Evolutionary conservation across 768 basidiomycete species (phyloP).

Genomic region (Mrakia gelida): DNA sequence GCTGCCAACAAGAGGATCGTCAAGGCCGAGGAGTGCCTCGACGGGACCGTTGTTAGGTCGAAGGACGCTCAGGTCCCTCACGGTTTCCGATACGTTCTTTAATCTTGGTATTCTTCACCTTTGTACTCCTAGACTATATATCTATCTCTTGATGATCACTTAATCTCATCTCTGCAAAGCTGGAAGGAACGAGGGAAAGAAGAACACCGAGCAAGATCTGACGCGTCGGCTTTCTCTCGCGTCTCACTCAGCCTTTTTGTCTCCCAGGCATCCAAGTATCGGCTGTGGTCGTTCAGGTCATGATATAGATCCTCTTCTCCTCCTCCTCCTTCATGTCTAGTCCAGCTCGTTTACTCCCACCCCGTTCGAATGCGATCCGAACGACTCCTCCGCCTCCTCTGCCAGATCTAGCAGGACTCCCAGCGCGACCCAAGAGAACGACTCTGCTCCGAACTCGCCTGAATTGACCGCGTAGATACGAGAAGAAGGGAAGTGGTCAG

Average conservation of each 20-base stretch:
- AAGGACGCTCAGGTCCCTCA: not conserved
- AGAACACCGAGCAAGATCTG: too few relatives aligned
- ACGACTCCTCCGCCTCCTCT: not conserved
- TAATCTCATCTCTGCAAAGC: too few relatives aligned
- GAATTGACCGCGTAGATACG: too few relatives aligned
- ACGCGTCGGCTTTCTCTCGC: too few relatives aligned
- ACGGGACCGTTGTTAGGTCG: not conserved
- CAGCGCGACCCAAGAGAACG: not conserved
- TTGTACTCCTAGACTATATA: too few relatives aligned
- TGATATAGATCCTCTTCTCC: not conserved
- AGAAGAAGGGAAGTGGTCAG: too few relatives aligned
- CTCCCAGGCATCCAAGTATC: too few relatives aligned
- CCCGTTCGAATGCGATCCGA: not conserved
- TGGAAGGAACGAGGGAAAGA: too few relatives aligned
- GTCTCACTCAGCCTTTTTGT: too few relatives aligned
- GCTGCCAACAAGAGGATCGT: not conserved
- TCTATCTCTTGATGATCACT: too few relatives aligned
- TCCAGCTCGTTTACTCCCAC: not conserved
- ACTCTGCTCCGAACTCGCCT: not conserved
- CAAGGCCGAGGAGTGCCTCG: not conserved
- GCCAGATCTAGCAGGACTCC: not conserved
- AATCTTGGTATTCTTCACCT: too few relatives aligned
- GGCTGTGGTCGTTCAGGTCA: not conserved
- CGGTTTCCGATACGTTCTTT: constrained; percentile 16
- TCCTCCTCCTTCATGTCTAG: not conserved